Conservation (phyloP, 176 grass and related monocot genomes). For the Aegilops tauschii region DNA sequence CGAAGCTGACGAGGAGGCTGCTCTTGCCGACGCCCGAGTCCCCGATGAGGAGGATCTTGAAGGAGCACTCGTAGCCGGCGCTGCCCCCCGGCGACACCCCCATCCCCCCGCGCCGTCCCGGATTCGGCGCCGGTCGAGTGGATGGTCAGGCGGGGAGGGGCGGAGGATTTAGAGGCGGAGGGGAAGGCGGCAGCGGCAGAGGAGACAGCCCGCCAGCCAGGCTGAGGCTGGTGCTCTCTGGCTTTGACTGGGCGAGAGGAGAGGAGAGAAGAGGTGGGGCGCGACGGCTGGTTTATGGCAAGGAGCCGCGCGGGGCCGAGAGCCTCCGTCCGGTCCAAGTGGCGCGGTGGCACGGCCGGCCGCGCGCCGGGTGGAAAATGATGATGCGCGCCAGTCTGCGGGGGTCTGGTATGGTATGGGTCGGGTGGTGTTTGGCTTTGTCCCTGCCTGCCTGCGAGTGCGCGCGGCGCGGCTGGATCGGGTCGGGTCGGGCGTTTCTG, state of each 20-base stretch:
- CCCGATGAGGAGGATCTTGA: conserved; percentile 93
- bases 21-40: conserved; percentile 97
- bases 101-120: not conserved
- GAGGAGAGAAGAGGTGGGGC: not conserved
- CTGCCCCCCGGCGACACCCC: conserved; percentile 33
- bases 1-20: conserved; percentile 91
- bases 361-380: not conserved
- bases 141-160: too few relatives aligned
- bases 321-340: not conserved
- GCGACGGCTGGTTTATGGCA: conserved; percentile 14
- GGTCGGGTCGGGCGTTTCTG: not conserved
- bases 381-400: too few relatives aligned
- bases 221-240: not conserved
- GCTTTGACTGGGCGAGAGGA: conserved; percentile 13
- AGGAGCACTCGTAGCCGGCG: conserved; percentile 71
- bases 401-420: not conserved
- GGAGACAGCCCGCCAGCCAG: conserved; percentile 3
- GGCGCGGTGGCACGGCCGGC: not conserved
- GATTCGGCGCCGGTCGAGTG: not conserved
- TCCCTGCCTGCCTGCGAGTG: not conserved
- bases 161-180: not conserved
- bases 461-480: not conserved
- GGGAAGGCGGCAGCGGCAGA: not conserved
- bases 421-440: not conserved
- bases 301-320: not conserved